Percentiles rank a stretch among this genome's conserved stretches.
Evolutionary conservation across 2,329 filamentous ascomycete species (phyloP).

Genomic region (Thelonectria rubi): DNA sequence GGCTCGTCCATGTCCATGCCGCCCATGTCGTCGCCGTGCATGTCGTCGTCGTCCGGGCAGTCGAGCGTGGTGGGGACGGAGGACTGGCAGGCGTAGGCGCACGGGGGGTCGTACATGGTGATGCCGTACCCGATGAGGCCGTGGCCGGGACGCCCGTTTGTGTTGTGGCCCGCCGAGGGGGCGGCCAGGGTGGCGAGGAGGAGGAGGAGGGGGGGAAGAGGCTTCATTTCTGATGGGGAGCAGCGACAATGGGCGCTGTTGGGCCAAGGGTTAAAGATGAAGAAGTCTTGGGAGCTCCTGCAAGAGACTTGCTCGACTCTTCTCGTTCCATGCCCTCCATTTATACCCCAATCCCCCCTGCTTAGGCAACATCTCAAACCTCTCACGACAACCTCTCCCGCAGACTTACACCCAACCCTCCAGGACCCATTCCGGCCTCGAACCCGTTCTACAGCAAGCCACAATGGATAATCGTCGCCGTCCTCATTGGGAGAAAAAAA

Average conservation of each 20-base stretch:
- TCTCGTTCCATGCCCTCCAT: neutral
- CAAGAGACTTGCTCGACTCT: neutral
- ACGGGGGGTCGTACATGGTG: conserved; percentile 72
- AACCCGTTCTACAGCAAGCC: neutral
- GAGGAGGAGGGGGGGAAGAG: neutral
- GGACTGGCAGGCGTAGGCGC: conserved; percentile 66
- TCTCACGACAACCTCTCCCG: neutral
- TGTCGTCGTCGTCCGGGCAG: conserved; percentile 1
- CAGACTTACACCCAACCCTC: neutral
- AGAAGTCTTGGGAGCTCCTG: neutral
- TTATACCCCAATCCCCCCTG: neutral
- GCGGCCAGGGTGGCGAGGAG: neutral
- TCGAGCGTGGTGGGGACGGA: conserved; percentile 19
- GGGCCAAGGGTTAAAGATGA: too few species aligned
- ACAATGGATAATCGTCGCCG: neutral
- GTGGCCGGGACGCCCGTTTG: conserved; percentile 20
- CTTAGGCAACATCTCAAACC: neutral
- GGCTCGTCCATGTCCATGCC: conserved; percentile 11
- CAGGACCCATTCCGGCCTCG: neutral
- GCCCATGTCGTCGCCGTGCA: neutral
- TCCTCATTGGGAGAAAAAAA: conserved; percentile 3
- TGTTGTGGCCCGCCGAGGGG: neutral
- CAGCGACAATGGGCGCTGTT: neutral
- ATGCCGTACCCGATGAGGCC: conserved; percentile 42
- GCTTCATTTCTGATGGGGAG: neutral